phyloP scores from a whole-genome alignment of 805 yeast genomes.

The Yamadazyma philogaea region DNA sequence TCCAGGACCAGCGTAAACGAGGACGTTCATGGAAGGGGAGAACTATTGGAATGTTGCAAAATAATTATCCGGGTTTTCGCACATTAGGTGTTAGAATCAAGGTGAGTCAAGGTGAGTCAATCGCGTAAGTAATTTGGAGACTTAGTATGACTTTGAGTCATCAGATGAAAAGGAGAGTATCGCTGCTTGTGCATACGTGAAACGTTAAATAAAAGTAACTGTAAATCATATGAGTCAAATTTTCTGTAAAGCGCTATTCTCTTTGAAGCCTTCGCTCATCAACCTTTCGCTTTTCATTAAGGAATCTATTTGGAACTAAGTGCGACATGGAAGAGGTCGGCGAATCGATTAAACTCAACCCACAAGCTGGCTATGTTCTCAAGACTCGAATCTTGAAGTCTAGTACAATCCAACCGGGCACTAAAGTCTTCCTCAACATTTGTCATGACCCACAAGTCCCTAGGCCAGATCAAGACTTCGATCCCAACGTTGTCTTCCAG shows the following conservation, averaged over 20 bases:
- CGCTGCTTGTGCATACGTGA: too few relatives aligned
- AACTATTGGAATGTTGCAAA: background rate
- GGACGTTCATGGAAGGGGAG: slow-evolving; percentile 27
- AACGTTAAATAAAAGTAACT: too few relatives aligned
- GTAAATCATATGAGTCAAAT: too few relatives aligned
- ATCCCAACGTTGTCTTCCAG: slow-evolving; percentile 57
- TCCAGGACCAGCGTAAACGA: slow-evolving; percentile 57
- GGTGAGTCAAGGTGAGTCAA: slow-evolving; percentile 3
- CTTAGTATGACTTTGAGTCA: slow-evolving; percentile 1
- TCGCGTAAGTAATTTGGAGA: background rate
- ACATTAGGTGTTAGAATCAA: background rate
- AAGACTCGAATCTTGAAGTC: slow-evolving; percentile 52
- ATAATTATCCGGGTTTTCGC: background rate
- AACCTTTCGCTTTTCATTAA: background rate
- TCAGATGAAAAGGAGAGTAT: background rate
- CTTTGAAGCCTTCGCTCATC: background rate
- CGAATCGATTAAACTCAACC: slow-evolving; percentile 33
- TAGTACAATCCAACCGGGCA: slow-evolving; percentile 22
- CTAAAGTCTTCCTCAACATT: slow-evolving; percentile 76
- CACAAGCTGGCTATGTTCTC: slow-evolving; percentile 70
- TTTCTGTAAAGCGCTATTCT: too few relatives aligned
- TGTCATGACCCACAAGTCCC: slow-evolving; percentile 70
- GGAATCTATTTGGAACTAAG: too few relatives aligned
- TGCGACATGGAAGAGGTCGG: slow-evolving; percentile 14
- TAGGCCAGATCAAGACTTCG: slow-evolving; percentile 50